Percentiles rank a stretch among this genome's conserved stretches.
These are phyloP conservation scores for Patellaria atrata DNA, from an alignment of 495 filamentous ascomycete species.

Conservation along the genomic window DNA sequence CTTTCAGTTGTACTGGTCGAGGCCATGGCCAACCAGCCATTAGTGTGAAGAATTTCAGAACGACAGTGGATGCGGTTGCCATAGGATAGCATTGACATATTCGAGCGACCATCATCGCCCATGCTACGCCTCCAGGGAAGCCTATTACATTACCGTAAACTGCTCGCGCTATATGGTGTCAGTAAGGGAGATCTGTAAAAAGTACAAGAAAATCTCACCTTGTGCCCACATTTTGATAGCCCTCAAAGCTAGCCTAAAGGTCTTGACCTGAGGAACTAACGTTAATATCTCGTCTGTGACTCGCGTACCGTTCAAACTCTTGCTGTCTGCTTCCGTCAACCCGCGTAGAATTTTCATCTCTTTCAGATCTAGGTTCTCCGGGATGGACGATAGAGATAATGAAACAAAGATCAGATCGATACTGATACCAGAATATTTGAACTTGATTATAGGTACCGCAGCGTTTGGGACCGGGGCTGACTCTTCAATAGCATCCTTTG, in stretches of 20 bases:
- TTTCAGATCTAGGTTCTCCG: constrained; percentile 55
- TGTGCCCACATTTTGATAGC: constrained; percentile 96
- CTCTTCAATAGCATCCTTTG: constrained; percentile 63
- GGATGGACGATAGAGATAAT: constrained; percentile 52
- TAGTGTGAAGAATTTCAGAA: constrained; percentile 86
- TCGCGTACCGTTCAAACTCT: constrained; percentile 82
- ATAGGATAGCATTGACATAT: constrained; percentile 96
- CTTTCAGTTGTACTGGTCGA: constrained; percentile 73
- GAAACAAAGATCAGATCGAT: constrained; percentile 85
- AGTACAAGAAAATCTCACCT: constrained; percentile 32
- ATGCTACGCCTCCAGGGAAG: constrained; percentile 91
- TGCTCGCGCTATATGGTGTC: constrained; percentile 46
- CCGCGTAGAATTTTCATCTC: constrained; percentile 77
- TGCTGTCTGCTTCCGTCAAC: constrained; percentile 69
- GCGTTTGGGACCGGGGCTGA: constrained; percentile 78
- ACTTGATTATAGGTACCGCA: constrained; percentile 90
- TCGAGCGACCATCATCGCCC: constrained; percentile 91
- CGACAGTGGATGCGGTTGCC: constrained; percentile 69
- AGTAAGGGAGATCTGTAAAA: constrained; percentile 5
- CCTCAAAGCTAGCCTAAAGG: constrained; percentile 74
- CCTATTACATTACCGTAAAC: constrained; percentile 93
- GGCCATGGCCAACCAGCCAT: constrained; percentile 91
- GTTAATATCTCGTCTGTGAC: constrained; percentile 84
- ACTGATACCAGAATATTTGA: constrained; percentile 76
- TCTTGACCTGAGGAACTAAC: constrained; percentile 74